Evolutionary conservation across 306 rosid genomes (phyloP).

Genomic region (Castanea mollissima): DNA sequence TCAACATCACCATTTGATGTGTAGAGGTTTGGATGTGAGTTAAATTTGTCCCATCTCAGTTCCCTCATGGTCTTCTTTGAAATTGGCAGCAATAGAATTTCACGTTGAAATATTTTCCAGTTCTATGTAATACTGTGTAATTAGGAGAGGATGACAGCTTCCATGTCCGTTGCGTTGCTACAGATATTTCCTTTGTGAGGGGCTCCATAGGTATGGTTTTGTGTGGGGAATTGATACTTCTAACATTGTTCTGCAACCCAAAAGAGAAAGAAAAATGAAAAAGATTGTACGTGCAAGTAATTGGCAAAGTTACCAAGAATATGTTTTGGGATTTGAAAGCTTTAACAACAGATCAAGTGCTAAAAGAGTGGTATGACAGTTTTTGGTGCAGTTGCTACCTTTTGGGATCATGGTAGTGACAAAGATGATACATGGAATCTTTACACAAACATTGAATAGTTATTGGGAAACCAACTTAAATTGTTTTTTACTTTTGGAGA

Average conservation of each 20-base stretch:
- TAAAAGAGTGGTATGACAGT: too few relatives aligned
- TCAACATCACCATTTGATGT: neutral
- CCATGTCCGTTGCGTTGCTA: neutral
- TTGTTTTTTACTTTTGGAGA: neutral
- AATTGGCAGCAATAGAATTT: neutral
- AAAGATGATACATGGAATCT: too few relatives aligned
- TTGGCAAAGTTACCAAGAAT: neutral
- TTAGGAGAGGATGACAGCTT: neutral
- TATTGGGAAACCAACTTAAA: neutral
- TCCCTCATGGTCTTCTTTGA: neutral
- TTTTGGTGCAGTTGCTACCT: neutral
- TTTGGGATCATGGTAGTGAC: neutral
- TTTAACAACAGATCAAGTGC: too few relatives aligned
- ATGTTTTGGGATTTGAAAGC: too few relatives aligned
- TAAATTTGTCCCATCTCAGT: neutral
- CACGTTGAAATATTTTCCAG: neutral
- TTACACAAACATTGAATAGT: too few relatives aligned
- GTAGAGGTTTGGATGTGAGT: neutral
- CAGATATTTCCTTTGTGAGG: neutral
- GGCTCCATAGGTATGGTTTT: neutral
- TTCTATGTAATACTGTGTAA: neutral
- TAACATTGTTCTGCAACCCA: neutral
- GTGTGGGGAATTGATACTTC: neutral
- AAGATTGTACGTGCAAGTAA: neutral
- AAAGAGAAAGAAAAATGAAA: neutral